phyloP scores from a whole-genome alignment of 257 asterid genomes.

The Solanum ahanhuiri region DNA sequence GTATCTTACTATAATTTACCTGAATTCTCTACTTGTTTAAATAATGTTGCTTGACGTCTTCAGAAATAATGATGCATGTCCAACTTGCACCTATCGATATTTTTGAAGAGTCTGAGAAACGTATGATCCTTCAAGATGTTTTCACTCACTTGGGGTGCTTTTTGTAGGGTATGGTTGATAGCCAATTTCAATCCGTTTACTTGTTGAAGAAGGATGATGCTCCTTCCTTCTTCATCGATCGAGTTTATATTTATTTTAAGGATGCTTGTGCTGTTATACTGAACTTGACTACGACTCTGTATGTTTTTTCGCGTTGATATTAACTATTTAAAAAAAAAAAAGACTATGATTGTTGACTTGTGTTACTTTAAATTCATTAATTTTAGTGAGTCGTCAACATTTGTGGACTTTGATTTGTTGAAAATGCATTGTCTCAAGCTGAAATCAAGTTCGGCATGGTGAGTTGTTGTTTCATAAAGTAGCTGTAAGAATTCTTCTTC shows the following conservation, averaged over 20 bases:
- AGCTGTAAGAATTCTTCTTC: background rate
- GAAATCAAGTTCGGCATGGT: constrained; percentile 46
- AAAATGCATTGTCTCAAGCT: constrained; percentile 25
- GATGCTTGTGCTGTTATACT: constrained; percentile 8
- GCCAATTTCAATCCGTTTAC: constrained; percentile 11
- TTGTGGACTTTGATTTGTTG: constrained; percentile 17
- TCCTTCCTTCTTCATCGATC: constrained; percentile 22
- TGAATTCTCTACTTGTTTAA: too few species aligned
- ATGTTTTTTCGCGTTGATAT: background rate
- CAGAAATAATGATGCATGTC: too few species aligned
- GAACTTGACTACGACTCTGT: constrained; percentile 18
- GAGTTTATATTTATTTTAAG: constrained; percentile 10
- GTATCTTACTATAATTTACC: too few species aligned
- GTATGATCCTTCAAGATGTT: too few species aligned
- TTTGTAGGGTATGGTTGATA: constrained; percentile 29
- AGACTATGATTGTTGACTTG: background rate
- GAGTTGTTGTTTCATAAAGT: background rate
- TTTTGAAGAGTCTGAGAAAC: too few species aligned
- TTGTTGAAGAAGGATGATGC: too few species aligned
- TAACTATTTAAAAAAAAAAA: too few species aligned
- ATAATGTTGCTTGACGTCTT: too few species aligned
- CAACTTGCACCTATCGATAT: too few species aligned
- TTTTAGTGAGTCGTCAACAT: constrained; percentile 17
- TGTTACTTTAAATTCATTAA: background rate
- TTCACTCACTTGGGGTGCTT: background rate